phyloP scores from a whole-genome alignment of 2,329 filamentous ascomycete species.

The Tolypocladium tropicale region DNA sequence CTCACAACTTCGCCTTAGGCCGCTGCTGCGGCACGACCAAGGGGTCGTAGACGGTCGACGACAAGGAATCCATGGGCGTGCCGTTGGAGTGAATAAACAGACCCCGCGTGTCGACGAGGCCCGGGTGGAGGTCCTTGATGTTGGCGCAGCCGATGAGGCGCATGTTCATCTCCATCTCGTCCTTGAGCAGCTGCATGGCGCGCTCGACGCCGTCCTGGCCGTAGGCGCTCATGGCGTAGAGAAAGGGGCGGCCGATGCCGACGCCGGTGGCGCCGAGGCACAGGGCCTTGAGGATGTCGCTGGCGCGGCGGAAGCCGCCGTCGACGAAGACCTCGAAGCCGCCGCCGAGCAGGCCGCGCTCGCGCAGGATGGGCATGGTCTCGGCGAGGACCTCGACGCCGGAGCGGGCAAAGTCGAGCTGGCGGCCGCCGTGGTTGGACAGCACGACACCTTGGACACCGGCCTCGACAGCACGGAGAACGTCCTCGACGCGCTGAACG shows the following conservation, averaged over 20 bases:
- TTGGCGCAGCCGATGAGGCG: constrained; percentile 72
- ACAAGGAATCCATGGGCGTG: constrained; percentile 38
- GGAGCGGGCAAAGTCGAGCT: constrained; percentile 84
- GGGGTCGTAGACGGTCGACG: constrained; percentile 41
- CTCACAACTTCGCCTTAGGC: constrained; percentile 40
- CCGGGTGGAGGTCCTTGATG: constrained; percentile 69
- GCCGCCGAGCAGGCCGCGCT: constrained; percentile 46
- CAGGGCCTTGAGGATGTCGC: constrained; percentile 90
- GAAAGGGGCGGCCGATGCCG: constrained; percentile 86
- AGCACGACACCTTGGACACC: constrained; percentile 86
- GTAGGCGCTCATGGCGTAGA: constrained; percentile 94
- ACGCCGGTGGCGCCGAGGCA: constrained; percentile 88
- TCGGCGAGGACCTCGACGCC: constrained; percentile 86
- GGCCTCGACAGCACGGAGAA: constrained; percentile 70
- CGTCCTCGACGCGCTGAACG: constrained; percentile 91
- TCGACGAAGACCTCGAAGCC: constrained; percentile 85
- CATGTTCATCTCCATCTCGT: constrained; percentile 99
- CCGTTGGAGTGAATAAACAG: constrained; percentile 43
- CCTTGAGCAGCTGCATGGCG: constrained; percentile 85
- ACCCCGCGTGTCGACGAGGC: constrained; percentile 67
- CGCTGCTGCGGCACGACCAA: constrained; percentile 41
- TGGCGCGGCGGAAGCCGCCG: constrained; percentile 79
- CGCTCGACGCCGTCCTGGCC: constrained; percentile 78
- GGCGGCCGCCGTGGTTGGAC: constrained; percentile 90
- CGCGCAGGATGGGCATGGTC: constrained; percentile 77